phyloP scores from a whole-genome alignment of 352 stramenopile species.

The Pythium periplocum region DNA sequence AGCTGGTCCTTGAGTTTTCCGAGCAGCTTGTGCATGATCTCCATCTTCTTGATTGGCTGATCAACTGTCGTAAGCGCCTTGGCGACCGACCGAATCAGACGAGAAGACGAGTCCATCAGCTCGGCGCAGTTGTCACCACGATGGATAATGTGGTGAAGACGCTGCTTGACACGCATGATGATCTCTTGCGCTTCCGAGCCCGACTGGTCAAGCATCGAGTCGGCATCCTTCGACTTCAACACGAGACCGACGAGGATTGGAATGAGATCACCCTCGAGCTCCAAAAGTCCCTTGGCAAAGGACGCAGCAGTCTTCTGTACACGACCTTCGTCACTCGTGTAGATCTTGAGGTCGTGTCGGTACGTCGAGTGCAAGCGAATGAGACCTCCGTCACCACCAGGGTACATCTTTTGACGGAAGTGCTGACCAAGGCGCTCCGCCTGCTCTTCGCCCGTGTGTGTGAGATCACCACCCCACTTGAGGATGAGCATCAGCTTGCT shows the following conservation, averaged over 20 bases:
- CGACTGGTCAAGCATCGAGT: slow-evolving; percentile 98
- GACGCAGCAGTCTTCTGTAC: slow-evolving; percentile 99
- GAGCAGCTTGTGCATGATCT: slow-evolving; percentile 88
- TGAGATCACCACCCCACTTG: slow-evolving; percentile 99
- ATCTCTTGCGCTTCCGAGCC: slow-evolving; percentile 93
- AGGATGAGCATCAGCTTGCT: slow-evolving; percentile 97
- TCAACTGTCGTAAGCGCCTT: slow-evolving; percentile 72
- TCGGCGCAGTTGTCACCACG: slow-evolving; percentile 73
- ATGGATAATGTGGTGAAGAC: slow-evolving; percentile 84
- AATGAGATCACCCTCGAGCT: slow-evolving; percentile 98
- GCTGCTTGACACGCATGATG: slow-evolving; percentile 87
- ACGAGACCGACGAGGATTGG: slow-evolving; percentile 97
- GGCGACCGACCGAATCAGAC: slow-evolving; percentile 75
- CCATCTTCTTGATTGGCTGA: slow-evolving; percentile 94
- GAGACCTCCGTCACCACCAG: slow-evolving; percentile 91
- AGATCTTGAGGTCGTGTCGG: slow-evolving; percentile 99
- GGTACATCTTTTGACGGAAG: slow-evolving; percentile 88
- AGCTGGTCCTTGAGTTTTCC: slow-evolving; percentile 92
- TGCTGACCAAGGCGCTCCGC: slow-evolving; percentile 92
- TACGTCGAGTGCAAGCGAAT: slow-evolving; percentile 99
- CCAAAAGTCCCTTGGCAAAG: slow-evolving; percentile 98
- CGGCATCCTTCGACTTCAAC: slow-evolving; percentile 84
- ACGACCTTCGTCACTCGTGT: slow-evolving; percentile 98
- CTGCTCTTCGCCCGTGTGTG: slow-evolving; percentile 95
- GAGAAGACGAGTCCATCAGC: slow-evolving; percentile 72